Evolutionary conservation across 257 asterid genomes (phyloP).

Genomic region (Capsicum rhomboideum): DNA sequence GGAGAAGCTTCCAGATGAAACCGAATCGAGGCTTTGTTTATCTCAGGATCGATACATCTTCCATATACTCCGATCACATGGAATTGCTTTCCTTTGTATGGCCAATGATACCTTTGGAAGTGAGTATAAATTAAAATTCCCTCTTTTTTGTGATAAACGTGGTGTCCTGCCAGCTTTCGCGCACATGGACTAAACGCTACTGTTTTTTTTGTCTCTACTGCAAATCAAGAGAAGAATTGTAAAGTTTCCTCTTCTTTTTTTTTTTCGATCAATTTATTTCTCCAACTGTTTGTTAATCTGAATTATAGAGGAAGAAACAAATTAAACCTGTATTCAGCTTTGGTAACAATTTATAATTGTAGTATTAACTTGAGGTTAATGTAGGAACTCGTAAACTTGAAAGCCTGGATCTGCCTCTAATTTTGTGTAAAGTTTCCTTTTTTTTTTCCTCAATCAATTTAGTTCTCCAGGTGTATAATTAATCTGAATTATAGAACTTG

Average conservation of each 20-base stretch:
- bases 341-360: neutral
- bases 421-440: too few relatives aligned
- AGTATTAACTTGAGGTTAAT: neutral
- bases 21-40: conserved; percentile 86
- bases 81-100: conserved; percentile 92
- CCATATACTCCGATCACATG: conserved; percentile 84
- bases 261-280: neutral
- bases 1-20: conserved; percentile 68
- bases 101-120: conserved; percentile 96
- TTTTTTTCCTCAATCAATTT: too few relatives aligned
- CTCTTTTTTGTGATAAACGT: too few relatives aligned
- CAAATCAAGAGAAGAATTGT: neutral
- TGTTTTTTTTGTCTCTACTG: too few relatives aligned
- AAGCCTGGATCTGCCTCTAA: too few relatives aligned
- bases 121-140: conserved; percentile 16
- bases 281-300: neutral
- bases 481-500: too few relatives aligned
- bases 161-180: too few relatives aligned
- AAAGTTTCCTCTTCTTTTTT: neutral
- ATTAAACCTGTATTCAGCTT: neutral
- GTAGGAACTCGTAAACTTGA: neutral
- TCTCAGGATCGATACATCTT: conserved; percentile 96
- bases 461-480: too few relatives aligned
- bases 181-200: too few relatives aligned
- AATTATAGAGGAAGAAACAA: neutral